phyloP scores from a whole-genome alignment of 768 basidiomycete species.

The Naganishia vishniacii region DNA sequence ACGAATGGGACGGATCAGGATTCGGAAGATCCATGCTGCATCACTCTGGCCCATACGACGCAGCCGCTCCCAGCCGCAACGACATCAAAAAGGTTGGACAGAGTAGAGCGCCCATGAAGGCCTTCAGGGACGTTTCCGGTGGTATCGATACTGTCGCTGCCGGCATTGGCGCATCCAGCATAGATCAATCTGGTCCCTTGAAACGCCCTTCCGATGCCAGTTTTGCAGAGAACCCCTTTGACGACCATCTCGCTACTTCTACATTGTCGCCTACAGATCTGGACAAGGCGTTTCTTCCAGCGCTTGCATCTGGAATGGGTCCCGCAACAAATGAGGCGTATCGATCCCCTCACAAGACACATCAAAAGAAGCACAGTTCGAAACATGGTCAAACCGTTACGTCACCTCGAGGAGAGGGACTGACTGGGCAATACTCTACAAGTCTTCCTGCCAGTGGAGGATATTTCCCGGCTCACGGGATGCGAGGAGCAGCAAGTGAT shows the following conservation, averaged over 20 bases:
- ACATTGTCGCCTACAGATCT: background rate
- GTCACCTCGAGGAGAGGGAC: slow-evolving; percentile 13
- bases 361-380: slow-evolving; percentile 18
- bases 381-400: slow-evolving; percentile 3
- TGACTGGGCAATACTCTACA: slow-evolving; percentile 39
- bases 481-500: slow-evolving; percentile 1
- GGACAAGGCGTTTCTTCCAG: background rate
- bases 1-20: slow-evolving; percentile 49
- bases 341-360: slow-evolving; percentile 9
- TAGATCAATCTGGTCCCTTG: background rate
- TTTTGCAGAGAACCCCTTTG: slow-evolving; percentile 3
- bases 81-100: slow-evolving; percentile 27
- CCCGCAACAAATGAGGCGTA: background rate
- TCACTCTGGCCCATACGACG: slow-evolving; percentile 45
- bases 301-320: background rate
- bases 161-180: background rate
- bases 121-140: slow-evolving; percentile 30
- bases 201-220: background rate
- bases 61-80: slow-evolving; percentile 46
- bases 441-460: slow-evolving; percentile 46
- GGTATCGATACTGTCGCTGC: background rate
- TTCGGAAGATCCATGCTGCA: slow-evolving; percentile 36
- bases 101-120: slow-evolving; percentile 42
- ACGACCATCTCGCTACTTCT: background rate
- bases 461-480: slow-evolving; percentile 32